Evolutionary conservation across 352 stramenopile species (phyloP), one percentile per base, ranked within the genome.

Genomic region (Globisporangium nagaii): DNA sequence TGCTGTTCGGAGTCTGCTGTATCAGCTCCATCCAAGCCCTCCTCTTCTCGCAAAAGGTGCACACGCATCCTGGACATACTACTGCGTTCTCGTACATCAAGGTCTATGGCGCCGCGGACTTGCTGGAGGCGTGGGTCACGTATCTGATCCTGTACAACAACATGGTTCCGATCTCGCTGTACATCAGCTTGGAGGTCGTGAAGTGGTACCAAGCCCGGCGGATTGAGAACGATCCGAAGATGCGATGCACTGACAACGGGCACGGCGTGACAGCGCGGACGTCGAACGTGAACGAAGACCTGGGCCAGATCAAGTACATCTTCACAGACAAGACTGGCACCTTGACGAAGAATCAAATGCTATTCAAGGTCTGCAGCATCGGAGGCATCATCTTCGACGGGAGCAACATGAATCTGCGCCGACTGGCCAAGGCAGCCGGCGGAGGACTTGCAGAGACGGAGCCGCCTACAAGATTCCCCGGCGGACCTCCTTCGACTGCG

Each of bases 271-370:
- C 86, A n/a, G 94, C 87, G 4, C 84, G 95, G 0, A 97, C 87
- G 0, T 96, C 90, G 15, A 96, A 97, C 47, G 87, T 98, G 43
- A 97, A 97, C 36, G 94, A 97, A 73, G 90, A 98, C 49, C 70
- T 98, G 2, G 97, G 96, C 0, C 90, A 98, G 75, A 97, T 99
- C 60, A 93, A 98, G 58, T 98, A 99, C 70, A 94, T 99, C 12
- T 99, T 99, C 70, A 98, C 83, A 17, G 97, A 99, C 66, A 99
- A 99, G 67, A 99, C 97, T 1, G 97, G 97, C 8, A 99, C 97
- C 4, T 69, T 99, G 17, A 99, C 97, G 2, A 96, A 96, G 50
- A 99, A 99, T 62, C 87, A 98, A 51, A 99, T 99, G 97, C 73
- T 98, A 20, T 98, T 98, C 62, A 95, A 96, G 57, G 76, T 92